These are phyloP conservation scores for Hymenoscyphus repandus DNA, from an alignment of 2,329 filamentous ascomycete species.

Conservation along the genomic window DNA sequence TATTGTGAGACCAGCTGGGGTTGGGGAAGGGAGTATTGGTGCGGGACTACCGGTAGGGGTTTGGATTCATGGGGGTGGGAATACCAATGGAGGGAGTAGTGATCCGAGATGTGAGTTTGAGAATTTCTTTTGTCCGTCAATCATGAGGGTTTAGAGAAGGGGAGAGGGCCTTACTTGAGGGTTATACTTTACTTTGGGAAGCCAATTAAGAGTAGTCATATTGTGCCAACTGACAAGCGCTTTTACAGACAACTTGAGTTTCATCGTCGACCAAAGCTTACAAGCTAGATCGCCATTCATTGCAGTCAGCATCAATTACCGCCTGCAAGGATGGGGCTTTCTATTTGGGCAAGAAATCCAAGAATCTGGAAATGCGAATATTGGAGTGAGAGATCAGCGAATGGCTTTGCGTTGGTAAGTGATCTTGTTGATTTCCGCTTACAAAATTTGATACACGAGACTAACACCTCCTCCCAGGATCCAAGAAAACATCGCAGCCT, in stretches of 20 bases:
- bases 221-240: no score
- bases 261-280: slow-evolving; percentile 42
- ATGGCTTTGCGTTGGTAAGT: slow-evolving; percentile 47
- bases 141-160: no score
- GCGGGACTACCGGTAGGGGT: slow-evolving; percentile 42
- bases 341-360: slow-evolving; percentile 47
- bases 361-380: slow-evolving; percentile 52
- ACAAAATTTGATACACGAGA: no score
- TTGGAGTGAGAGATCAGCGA: slow-evolving; percentile 57
- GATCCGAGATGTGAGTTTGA: slow-evolving; percentile 10
- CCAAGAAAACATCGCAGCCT: slow-evolving; percentile 38
- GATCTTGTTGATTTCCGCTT: not conserved
- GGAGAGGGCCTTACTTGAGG: no score
- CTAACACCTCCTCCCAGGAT: slow-evolving; percentile 38
- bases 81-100: slow-evolving; percentile 33
- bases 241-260: slow-evolving; percentile 49
- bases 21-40: no score
- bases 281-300: slow-evolving; percentile 33
- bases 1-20: slow-evolving; percentile 32
- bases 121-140: no score
- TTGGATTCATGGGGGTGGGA: slow-evolving; percentile 48
- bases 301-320: slow-evolving; percentile 52
- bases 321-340: slow-evolving; percentile 63
- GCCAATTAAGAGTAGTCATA: no score
- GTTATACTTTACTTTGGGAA: no score